Conservation (phyloP, 2,329 filamentous ascomycete species). For the Trichoderma brevicompactum region DNA sequence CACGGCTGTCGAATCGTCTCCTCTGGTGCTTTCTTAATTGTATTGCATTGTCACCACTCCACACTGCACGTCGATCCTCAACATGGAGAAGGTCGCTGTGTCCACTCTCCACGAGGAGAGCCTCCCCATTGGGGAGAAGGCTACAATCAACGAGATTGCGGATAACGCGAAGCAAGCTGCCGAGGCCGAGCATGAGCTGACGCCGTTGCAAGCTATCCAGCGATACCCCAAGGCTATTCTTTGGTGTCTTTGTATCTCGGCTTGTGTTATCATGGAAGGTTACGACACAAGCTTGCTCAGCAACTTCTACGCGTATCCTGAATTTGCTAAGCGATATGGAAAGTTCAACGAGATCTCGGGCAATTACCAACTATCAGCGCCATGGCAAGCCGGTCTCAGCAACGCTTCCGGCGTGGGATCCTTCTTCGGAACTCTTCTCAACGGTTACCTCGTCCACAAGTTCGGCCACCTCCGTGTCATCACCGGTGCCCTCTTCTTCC, state of each 20-base stretch:
- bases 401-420: constrained; percentile 51
- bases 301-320: constrained; percentile 46
- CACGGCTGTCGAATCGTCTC: not conserved
- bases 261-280: constrained; percentile 50
- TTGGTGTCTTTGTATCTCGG: constrained; percentile 45
- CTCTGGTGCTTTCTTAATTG: not conserved
- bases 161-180: constrained; percentile 14
- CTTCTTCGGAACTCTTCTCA: constrained; percentile 53
- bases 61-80: constrained; percentile 16
- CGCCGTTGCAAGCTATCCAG: constrained; percentile 35
- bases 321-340: constrained; percentile 25
- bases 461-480: constrained; percentile 45
- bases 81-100: constrained; percentile 18
- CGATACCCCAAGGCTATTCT: constrained; percentile 43
- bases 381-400: constrained; percentile 56
- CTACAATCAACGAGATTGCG: constrained; percentile 17
- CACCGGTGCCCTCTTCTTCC: constrained; percentile 27
- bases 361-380: constrained; percentile 47
- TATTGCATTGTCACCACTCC: not conserved
- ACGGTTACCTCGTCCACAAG: constrained; percentile 50
- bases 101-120: constrained; percentile 26
- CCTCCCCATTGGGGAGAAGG: constrained; percentile 21
- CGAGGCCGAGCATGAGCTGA: constrained; percentile 26
- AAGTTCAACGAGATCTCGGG: constrained; percentile 26
- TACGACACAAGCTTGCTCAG: constrained; percentile 45